Evolutionary conservation across 2,329 filamentous ascomycete genomes (phyloP).

Genomic region (Aspergillus alliaceus): DNA sequence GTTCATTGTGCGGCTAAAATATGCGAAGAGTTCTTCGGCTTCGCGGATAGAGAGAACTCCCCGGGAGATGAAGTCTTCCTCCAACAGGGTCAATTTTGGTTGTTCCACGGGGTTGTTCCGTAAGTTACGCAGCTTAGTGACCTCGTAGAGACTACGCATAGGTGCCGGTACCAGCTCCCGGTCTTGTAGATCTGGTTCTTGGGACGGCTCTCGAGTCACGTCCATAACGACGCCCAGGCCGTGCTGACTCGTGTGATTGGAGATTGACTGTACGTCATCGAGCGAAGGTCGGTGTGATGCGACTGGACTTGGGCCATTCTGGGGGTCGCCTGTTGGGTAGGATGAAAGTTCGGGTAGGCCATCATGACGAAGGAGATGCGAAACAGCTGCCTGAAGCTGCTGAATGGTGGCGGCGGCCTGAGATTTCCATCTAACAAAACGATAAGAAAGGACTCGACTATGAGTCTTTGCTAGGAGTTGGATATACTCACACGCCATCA

Average conservation of each 20-base stretch:
- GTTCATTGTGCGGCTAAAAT: conserved; percentile 54
- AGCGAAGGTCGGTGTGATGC: conserved; percentile 28
- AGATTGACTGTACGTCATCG: conserved; percentile 28
- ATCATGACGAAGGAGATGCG: conserved; percentile 45
- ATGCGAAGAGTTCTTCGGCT: conserved; percentile 52
- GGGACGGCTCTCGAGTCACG: conserved; percentile 49
- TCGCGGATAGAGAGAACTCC: conserved; percentile 49
- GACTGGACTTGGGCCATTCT: conserved; percentile 27
- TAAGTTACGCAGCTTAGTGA: conserved; percentile 50
- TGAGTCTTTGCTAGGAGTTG: background rate
- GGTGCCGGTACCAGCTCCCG: conserved; percentile 49
- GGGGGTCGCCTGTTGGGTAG: conserved; percentile 32
- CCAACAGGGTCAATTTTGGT: conserved; percentile 39
- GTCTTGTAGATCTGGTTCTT: conserved; percentile 43
- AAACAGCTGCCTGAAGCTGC: conserved; percentile 47
- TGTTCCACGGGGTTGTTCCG: conserved; percentile 39
- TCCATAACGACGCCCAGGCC: conserved; percentile 36
- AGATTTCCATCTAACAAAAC: conserved; percentile 44
- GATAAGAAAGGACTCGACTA: background rate
- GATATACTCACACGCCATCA: conserved; percentile 48
- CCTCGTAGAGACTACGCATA: conserved; percentile 56
- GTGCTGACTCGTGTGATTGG: conserved; percentile 21
- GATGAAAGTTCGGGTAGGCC: conserved; percentile 44
- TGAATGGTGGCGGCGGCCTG: conserved; percentile 43
- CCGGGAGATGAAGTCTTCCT: conserved; percentile 53